Base-by-base conservation (phyloP, 1,139 yeast species). In the Torulaspora globosa region DNA sequence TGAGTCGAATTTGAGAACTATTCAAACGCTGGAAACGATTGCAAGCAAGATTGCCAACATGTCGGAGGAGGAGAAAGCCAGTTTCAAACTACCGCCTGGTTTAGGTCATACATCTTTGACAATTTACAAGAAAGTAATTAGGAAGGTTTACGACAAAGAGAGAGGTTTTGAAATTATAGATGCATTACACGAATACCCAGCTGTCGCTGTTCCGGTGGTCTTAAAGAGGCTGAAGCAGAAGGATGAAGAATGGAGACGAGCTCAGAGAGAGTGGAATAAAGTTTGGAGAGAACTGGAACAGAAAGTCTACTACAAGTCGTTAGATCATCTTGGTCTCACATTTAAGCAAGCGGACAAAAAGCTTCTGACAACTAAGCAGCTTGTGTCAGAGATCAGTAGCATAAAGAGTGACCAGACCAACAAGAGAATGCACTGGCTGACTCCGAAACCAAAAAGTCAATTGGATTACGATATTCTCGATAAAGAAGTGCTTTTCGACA, bases 211-310 rank as follows among this genome's bases (percentile, higher is more conserved):
- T 15, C 98, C 98, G 1, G 82, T 92, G 54, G 95, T 92, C 11
- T 73, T 92, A 63, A 85, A 84, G 59, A 79, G 98, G 63, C 78
- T 92, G 66, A 92, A 92, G 68, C 97, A 92, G 69, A 92, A 92
- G 69, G 98, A 94, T 65, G 97, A 92, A 69, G 98, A 92, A 68
- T 92, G 99, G 99, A 87, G 90, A 67, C 80, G 97, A 54, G 92
- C 97, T 1, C 98, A 92, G 62, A 79, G 98, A 58, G 98, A 94
- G 67, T 92, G 99, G 98, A 92, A 92, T 68, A 92, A 92, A 65
- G 96, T 90, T 23, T 92, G 99, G 99, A 81, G 98, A 61, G 98
- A 92, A 68, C 82, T 95, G 71, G 98, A 94, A 65, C 96, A 89
- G 63, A 90, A 89, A 61, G 96, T 89, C 0, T 90, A 85, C 66